phyloP scores from a whole-genome alignment of 345 rosid genomes.

The Syzygium aqueum region DNA sequence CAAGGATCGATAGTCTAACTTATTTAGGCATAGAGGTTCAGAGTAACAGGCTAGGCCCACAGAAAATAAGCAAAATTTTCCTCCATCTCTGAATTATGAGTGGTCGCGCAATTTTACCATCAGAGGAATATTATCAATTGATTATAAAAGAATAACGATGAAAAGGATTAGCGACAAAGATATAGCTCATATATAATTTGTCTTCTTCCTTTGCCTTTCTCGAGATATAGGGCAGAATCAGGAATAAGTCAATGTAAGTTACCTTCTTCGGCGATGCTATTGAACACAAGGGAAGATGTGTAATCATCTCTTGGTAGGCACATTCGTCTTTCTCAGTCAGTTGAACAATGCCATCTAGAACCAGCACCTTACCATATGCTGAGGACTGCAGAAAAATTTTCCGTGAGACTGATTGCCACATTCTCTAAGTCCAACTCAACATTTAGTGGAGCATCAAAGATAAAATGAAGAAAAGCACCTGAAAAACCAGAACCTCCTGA shows the following conservation, averaged over 20 bases:
- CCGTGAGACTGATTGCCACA: neutral
- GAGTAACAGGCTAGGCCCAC: neutral
- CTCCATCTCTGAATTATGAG: neutral
- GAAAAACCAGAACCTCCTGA: constrained; percentile 88
- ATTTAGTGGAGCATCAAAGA: neutral
- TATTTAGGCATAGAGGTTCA: neutral
- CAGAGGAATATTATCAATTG: neutral
- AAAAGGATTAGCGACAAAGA: neutral
- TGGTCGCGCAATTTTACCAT: neutral
- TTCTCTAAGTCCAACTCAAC: neutral
- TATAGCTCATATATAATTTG: neutral
- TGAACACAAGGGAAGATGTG: constrained; percentile 94
- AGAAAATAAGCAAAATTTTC: neutral
- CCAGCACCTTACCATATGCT: constrained; percentile 90
- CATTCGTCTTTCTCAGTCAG: constrained; percentile 95
- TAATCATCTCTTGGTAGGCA: constrained; percentile 99
- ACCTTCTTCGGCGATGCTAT: constrained; percentile 77
- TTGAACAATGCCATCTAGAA: constrained; percentile 92
- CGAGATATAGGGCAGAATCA: neutral
- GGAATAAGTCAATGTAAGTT: neutral
- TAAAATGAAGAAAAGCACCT: constrained; percentile 31
- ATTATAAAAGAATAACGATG: neutral
- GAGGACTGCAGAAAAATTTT: constrained; percentile 47
- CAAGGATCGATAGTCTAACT: neutral
- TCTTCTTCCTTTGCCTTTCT: neutral